Conservation (phyloP, 805 yeast genomes). For the Candida quercuum region DNA sequence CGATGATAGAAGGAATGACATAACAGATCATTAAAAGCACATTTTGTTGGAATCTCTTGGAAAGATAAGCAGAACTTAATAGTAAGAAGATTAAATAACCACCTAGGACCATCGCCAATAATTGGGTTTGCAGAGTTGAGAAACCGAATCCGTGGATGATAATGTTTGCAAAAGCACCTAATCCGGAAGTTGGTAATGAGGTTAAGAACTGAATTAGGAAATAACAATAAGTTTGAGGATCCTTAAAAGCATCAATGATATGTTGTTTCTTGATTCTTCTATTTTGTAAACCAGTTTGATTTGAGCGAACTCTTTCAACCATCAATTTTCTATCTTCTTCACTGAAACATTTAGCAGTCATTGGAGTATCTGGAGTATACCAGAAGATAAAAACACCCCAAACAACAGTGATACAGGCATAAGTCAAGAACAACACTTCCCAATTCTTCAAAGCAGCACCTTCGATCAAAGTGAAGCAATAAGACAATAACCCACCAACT, state of each 20-base stretch:
- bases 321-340: constrained; percentile 39
- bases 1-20: constrained; percentile 42
- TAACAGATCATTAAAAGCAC: constrained; percentile 20
- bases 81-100: constrained; percentile 16
- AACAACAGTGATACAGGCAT: constrained; percentile 43
- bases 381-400: constrained; percentile 38
- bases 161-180: constrained; percentile 47
- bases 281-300: constrained; percentile 49
- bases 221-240: constrained; percentile 36
- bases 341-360: constrained; percentile 31
- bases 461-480: constrained; percentile 28
- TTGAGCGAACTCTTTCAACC: constrained; percentile 39
- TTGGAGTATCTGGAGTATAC: constrained; percentile 43
- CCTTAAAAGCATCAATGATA: constrained; percentile 37
- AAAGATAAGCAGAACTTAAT: constrained; percentile 30
- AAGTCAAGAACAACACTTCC: constrained; percentile 49
- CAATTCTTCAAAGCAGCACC: constrained; percentile 37
- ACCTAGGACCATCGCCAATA: constrained; percentile 45
- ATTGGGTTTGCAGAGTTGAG: constrained; percentile 6
- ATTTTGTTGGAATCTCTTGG: constrained; percentile 22
- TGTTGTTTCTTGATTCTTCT: constrained; percentile 40
- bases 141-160: constrained; percentile 50
- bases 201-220: constrained; percentile 47
- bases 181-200: constrained; percentile 43
- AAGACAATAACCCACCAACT: constrained; percentile 37